Conservation (phyloP, 306 rosid species). For the Inga leiocalycina region DNA sequence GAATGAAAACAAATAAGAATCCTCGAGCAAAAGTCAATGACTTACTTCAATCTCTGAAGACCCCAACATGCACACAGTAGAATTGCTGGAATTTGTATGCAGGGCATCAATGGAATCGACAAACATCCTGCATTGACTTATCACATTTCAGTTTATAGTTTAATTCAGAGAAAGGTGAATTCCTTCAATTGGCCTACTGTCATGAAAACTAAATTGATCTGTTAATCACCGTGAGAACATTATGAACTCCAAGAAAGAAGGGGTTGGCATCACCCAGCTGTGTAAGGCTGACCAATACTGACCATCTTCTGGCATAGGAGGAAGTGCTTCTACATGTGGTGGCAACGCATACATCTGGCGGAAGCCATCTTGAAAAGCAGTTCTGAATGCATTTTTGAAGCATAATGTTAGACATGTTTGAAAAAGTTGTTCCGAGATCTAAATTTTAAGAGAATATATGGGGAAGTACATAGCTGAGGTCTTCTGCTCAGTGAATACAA, state of each 20-base stretch:
- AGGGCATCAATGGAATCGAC: slow-evolving; percentile 83
- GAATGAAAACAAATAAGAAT: slow-evolving; percentile 28
- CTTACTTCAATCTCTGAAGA: slow-evolving; percentile 83
- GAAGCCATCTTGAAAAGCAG: slow-evolving; percentile 74
- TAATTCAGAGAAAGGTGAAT: slow-evolving; percentile 12
- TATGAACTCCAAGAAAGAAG: slow-evolving; percentile 83
- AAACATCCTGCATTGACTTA: slow-evolving; percentile 76
- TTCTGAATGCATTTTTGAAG: slow-evolving; percentile 57
- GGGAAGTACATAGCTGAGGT: not conserved
- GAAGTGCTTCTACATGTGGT: slow-evolving; percentile 69
- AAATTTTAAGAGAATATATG: not conserved
- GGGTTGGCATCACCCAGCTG: slow-evolving; percentile 99
- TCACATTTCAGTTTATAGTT: slow-evolving; percentile 34
- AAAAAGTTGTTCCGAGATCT: slow-evolving; percentile 11
- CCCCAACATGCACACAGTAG: slow-evolving; percentile 60
- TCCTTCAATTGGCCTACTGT: slow-evolving; percentile 7
- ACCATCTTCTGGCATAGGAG: slow-evolving; percentile 96
- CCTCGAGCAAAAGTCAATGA: slow-evolving; percentile 25
- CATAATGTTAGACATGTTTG: slow-evolving; percentile 24
- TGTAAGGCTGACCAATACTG: slow-evolving; percentile 91
- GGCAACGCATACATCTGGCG: slow-evolving; percentile 76
- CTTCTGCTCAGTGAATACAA: not conserved
- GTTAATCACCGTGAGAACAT: slow-evolving; percentile 85
- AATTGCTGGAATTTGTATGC: slow-evolving; percentile 52
- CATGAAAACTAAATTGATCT: slow-evolving; percentile 24